phyloP scores from a whole-genome alignment of 257 asterid genomes.

The Fraxinus quadrangulata region DNA sequence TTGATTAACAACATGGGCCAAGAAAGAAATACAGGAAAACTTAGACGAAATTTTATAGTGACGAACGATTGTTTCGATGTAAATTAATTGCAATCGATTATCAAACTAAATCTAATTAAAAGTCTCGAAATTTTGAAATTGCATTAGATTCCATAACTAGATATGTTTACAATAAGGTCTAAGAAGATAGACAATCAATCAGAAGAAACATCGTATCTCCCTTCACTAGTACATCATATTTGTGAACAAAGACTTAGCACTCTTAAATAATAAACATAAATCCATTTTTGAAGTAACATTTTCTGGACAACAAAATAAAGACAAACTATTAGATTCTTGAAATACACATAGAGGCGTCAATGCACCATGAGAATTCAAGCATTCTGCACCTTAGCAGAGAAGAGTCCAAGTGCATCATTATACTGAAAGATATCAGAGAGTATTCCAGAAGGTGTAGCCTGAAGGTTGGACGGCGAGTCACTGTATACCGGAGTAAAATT shows the following conservation, averaged over 20 bases:
- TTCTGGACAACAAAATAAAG: background rate
- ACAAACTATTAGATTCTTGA: background rate
- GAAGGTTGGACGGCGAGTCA: constrained; percentile 17
- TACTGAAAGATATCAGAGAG: constrained; percentile 26
- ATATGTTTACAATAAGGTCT: background rate
- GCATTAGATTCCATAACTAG: background rate
- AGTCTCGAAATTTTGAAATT: background rate
- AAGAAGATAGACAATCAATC: background rate
- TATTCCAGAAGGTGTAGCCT: constrained; percentile 23
- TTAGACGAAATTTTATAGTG: background rate
- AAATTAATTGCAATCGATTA: too few relatives aligned
- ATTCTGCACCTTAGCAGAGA: constrained; percentile 39
- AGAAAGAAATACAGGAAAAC: too few relatives aligned
- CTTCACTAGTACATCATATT: background rate
- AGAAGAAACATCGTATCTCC: background rate
- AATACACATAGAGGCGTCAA: background rate
- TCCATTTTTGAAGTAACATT: background rate
- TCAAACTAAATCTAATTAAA: background rate
- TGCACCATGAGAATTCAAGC: constrained; percentile 16
- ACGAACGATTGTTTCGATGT: too few relatives aligned
- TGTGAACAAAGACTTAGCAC: background rate
- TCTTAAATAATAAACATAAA: background rate
- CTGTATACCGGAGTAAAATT: constrained; percentile 26
- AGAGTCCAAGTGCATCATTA: constrained; percentile 34
- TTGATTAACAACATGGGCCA: background rate